phyloP scores from a whole-genome alignment of 2,329 filamentous ascomycete species.

The Volutella citrinella region DNA sequence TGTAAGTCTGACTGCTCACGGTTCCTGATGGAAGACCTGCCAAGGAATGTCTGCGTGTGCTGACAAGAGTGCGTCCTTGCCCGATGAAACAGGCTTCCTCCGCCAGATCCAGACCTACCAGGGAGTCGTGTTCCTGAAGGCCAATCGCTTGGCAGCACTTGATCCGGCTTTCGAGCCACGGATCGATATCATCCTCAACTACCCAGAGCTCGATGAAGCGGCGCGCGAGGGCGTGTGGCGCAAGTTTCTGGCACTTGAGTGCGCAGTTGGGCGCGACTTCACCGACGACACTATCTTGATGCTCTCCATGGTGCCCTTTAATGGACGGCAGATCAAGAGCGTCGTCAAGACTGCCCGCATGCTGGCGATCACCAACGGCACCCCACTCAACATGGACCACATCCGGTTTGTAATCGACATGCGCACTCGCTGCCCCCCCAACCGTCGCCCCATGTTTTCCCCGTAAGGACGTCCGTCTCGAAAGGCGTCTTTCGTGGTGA shows the following conservation, averaged over 20 bases:
- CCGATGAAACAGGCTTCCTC: conserved; percentile 12
- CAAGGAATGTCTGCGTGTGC: too few relatives aligned
- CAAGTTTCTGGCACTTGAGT: too few relatives aligned
- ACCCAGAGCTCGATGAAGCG: conserved; percentile 20
- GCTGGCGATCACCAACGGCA: conserved; percentile 2
- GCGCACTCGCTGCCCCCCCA: too few relatives aligned
- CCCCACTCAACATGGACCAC: conserved; percentile 1
- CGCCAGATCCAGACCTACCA: conserved; percentile 33
- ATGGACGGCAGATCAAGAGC: conserved; percentile 19
- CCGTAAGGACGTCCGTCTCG: too few relatives aligned
- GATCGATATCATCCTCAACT: conserved; percentile 39
- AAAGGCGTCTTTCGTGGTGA: too few relatives aligned
- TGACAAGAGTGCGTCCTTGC: too few relatives aligned
- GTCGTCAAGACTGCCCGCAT: conserved; percentile 9
- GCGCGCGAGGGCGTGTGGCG: conserved; percentile 23
- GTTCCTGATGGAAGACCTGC: too few relatives aligned
- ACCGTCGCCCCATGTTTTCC: too few relatives aligned
- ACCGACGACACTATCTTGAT: background rate
- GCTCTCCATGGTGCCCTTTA: conserved; percentile 2
- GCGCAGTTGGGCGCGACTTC: too few relatives aligned
- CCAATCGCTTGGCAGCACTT: conserved; percentile 38
- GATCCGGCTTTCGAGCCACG: conserved; percentile 42
- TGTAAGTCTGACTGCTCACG: too few relatives aligned
- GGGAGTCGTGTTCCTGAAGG: conserved; percentile 38
- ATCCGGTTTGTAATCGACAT: conserved; percentile 7